Conservation (phyloP, 441 rosid genomes). For the Lepidium campestre region DNA sequence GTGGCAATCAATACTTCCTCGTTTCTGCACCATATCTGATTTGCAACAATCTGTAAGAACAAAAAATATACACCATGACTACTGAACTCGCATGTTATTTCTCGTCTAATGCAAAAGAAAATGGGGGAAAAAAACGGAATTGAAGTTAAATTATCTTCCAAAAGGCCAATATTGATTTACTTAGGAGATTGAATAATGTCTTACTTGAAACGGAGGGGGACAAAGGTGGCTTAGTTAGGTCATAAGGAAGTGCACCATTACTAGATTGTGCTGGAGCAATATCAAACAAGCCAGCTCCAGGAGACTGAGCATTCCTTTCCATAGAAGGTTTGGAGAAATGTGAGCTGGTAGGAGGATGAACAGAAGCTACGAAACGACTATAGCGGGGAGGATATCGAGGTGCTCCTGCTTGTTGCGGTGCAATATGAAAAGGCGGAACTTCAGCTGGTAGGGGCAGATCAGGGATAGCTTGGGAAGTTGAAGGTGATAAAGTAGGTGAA, state of each 20-base stretch:
- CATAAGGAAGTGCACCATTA: slow-evolving; percentile 43
- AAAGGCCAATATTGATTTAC: background rate
- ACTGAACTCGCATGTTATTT: background rate
- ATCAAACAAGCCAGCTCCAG: slow-evolving; percentile 53
- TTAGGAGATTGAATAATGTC: slow-evolving; percentile 12
- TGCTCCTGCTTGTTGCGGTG: slow-evolving; percentile 36
- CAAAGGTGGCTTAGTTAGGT: slow-evolving; percentile 75
- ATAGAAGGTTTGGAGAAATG: slow-evolving; percentile 53
- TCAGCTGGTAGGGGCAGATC: slow-evolving; percentile 45
- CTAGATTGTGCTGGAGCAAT: slow-evolving; percentile 63
- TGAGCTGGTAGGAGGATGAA: slow-evolving; percentile 57
- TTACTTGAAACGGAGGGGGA: slow-evolving; percentile 65
- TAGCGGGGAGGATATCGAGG: slow-evolving; percentile 50
- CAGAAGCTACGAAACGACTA: slow-evolving; percentile 51
- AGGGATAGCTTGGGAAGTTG: slow-evolving; percentile 35
- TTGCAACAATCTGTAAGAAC: slow-evolving; percentile 74
- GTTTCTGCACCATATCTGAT: slow-evolving; percentile 65
- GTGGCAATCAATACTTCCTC: slow-evolving; percentile 67
- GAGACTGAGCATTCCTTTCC: slow-evolving; percentile 49
- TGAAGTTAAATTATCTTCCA: background rate
- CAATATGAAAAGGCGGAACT: slow-evolving; percentile 35
- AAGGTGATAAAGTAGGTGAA: slow-evolving; percentile 37
- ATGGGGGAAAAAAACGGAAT: background rate
- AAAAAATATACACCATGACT: slow-evolving; percentile 23
- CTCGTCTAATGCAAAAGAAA: slow-evolving; percentile 1